Base-by-base conservation (phyloP, 306 rosid genomes). In the Prunus fruticosa region DNA sequence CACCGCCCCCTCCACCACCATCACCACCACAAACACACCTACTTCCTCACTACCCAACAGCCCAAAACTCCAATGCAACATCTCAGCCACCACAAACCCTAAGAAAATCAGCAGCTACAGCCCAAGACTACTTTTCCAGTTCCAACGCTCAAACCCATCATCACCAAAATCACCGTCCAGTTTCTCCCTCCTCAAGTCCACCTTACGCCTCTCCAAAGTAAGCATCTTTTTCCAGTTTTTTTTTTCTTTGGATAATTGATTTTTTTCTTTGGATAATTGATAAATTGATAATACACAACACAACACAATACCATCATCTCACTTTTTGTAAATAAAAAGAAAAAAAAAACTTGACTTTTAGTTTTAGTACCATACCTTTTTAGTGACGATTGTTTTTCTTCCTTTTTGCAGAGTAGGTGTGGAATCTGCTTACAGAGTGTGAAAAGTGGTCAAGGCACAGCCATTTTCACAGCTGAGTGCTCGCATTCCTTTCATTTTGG, bases 401-500 rank as follows among this genome's bases (percentile, higher is more conserved):
- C 18, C 20, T 67, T 3, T 76, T 63, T 72, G 82, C 93, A 96
- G 99, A 92, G 78, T 87, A 84, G 96, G 75, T 96, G 99, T 71
- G 98, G 98, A 84, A 88, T 91, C 77, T 96, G 99, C 81, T 75
- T 82, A 68, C 93, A 87, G 61, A 86, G 86, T 72, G 97, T 89
- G 68, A 95, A 89, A 79, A 86, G 92, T 34, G 97, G 98, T 2
- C 96, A 92, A 71, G 97, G 98, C 71, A 96, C 91, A 0, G 99
- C 99, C 49, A 96, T 92, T 80, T 91, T 92, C 87, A 96, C 99
- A 3, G 93, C 99, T 18, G 98, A 96, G 75, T 96, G 99, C 73
- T 96, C 97, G 10, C 99, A 96, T 78, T 84, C 89, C 3, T 96
- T 96, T 66, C 99, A 96, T 72, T 96, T 91, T 67, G 93, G 96